Base-by-base conservation (phyloP, 169 alveolate genomes). In the Perkinsus marinus region DNA sequence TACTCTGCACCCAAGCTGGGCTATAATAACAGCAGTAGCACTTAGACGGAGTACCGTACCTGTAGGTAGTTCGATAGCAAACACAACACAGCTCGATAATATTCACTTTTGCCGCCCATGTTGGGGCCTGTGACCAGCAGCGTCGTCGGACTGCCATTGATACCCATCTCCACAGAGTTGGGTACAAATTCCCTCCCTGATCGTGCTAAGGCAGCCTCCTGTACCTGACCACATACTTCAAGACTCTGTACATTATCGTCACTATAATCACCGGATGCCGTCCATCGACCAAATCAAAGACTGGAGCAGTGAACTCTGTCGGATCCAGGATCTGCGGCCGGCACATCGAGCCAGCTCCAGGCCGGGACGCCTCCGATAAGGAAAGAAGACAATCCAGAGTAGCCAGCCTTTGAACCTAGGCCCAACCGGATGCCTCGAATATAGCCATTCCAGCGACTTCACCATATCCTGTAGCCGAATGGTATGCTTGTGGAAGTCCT, bases 81-180 rank as follows among this genome's bases (percentile, higher is more conserved):
- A 26, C 7, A 26, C 9, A 0, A 57, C 79, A 57, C 3, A 57
- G 0, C 7, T 16, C 26, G 5, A 19, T 57, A 2, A 19, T 57
- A 57, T 13, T 57, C 79, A 41, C 99, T 97, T 95, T 99, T 99
- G 39, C 99, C 99, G 37, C 99, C 99, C 99, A 99, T 99, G 94
- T 99, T 99, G 39, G 99, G 99, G 0, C 99, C 99, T 17, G 99
- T 99, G 68, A 99, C 96, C 89, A 99, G 96, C 46, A 97, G 68
- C 30, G 79, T 91, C 68, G 92, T 90, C 79, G 91, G 39, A 93
- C 93, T 34, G 43, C 94, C 92, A 38, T 93, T 2, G 22, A 19
- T 16, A 30, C 79, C 79, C 79, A 57, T 57, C 34, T 57, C 79
- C 26, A 30, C 36, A 0, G 47, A 89, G 39, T 36, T 39, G 38